phyloP scores from a whole-genome alignment of 1,284 basidiomycete genomes.

The Mycena sp. region DNA sequence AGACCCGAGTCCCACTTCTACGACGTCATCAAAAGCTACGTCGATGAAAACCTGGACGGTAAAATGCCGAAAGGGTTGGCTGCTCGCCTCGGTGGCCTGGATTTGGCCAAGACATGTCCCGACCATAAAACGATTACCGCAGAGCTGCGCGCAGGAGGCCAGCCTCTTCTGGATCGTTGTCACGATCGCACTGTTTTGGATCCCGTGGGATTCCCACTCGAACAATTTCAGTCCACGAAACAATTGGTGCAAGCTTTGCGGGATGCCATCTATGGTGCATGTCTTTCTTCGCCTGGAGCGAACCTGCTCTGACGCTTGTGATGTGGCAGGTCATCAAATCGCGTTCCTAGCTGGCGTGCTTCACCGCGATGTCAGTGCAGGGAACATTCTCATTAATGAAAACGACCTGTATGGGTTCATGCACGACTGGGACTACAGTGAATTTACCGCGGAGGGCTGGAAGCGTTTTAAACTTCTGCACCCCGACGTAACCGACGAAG shows the following conservation, averaged over 20 bases:
- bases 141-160: neutral
- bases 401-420: neutral
- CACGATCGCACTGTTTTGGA: constrained; percentile 8
- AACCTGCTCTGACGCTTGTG: neutral
- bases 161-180: neutral
- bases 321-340: constrained; percentile 1
- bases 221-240: neutral
- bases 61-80: neutral
- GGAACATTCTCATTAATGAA: constrained; percentile 11
- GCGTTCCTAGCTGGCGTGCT: constrained; percentile 20
- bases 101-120: neutral
- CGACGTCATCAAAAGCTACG: neutral
- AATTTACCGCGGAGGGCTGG: constrained; percentile 1
- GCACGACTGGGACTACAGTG: constrained; percentile 16
- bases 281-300: neutral
- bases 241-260: constrained; percentile 5
- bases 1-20: constrained; percentile 14
- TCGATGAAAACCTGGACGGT: neutral
- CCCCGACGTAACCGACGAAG: neutral
- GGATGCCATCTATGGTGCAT: neutral
- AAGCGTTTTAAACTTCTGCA: neutral
- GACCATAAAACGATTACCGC: constrained; percentile 4
- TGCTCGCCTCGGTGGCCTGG: neutral
- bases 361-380: constrained; percentile 21
- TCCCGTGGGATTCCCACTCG: constrained; percentile 6